Conservation (phyloP, 495 filamentous ascomycete genomes). For the Aspergillus hancockii region DNA sequence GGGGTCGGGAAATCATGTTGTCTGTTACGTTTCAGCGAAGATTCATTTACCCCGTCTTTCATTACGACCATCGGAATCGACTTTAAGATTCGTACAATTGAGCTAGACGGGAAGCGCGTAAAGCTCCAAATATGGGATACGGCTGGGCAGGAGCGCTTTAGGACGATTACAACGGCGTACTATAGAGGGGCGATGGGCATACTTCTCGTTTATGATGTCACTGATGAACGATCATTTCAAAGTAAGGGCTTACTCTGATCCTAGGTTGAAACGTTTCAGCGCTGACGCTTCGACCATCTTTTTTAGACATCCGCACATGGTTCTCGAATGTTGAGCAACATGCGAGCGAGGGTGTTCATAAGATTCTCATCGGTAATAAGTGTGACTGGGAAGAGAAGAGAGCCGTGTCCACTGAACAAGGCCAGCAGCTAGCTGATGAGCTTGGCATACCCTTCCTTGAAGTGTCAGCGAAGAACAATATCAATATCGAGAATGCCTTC, state of each 20-base stretch:
- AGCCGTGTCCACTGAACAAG: slow-evolving; percentile 86
- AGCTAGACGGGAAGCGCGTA: slow-evolving; percentile 95
- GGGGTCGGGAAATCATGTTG: slow-evolving; percentile 99
- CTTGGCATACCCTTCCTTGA: slow-evolving; percentile 98
- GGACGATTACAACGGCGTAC: slow-evolving; percentile 98
- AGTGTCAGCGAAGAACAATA: slow-evolving; percentile 97
- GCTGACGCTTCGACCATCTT: slow-evolving; percentile 1
- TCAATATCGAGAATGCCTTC: slow-evolving; percentile 99
- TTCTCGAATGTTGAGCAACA: slow-evolving; percentile 99
- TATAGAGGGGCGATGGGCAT: slow-evolving; percentile 99
- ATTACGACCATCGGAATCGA: slow-evolving; percentile 99
- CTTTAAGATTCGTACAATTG: slow-evolving; percentile 99
- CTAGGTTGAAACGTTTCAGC: background rate
- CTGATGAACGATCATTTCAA: slow-evolving; percentile 94
- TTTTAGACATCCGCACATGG: slow-evolving; percentile 93
- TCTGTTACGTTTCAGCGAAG: slow-evolving; percentile 96
- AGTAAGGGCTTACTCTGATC: slow-evolving; percentile 59
- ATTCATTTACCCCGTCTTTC: slow-evolving; percentile 97
- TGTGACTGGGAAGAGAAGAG: slow-evolving; percentile 99
- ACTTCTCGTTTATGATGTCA: slow-evolving; percentile 96
- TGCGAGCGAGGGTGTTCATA: slow-evolving; percentile 98
- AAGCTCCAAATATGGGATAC: slow-evolving; percentile 99
- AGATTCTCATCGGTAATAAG: slow-evolving; percentile 99
- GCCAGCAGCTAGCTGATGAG: slow-evolving; percentile 91
- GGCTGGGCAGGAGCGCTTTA: slow-evolving; percentile 95